Evolutionary conservation across 495 filamentous ascomycete species (phyloP), one percentile per base, ranked within the genome.

Genomic region (Eremomyces bilateralis): DNA sequence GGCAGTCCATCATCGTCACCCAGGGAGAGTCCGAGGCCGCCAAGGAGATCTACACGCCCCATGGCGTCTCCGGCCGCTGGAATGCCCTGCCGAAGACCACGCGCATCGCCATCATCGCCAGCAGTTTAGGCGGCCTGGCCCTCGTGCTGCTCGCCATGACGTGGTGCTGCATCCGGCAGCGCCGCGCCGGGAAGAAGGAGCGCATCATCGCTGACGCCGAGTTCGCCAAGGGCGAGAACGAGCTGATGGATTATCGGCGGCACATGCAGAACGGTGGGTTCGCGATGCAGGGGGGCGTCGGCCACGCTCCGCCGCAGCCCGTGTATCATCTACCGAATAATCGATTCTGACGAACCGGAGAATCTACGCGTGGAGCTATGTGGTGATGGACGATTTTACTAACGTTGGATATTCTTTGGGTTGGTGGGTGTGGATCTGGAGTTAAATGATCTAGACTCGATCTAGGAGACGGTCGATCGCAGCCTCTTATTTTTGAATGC

Each of bases 1-100:
- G 62, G 63, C 45, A 76, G 48, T 80, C 70, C 53, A 82, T 85
- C 62, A 64, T 78, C 48, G 53, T 71, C n/a, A 49, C 59, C 36
- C 45, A 47, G 70, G 73, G 73, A 33, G 73, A 74, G 43, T 81
- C 74, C 0, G 71, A 65, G n/a, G 54, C 53, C 19, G 48, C 57
- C 15, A 20, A 30, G 11, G 39, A 45, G 10, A 37, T 34, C 34
- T 11, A 24, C 5, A 39, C 35, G 24, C 48, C 40, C 3, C 37
- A 46, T 29, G 42, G 47, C 30, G 42, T 43, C 12, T 33, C 33
- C 29, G 37, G 40, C 34, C 46, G 39, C 24, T 47, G 64, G 61
- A 53, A 58, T 13, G 61, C 60, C 0, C 61, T 80, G 4, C 58
- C 69, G 1, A 40, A 50, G 1, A 53, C 51, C 5, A 58, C 53